Conservation (phyloP, 345 rosid genomes). For the Camelina sativa region DNA sequence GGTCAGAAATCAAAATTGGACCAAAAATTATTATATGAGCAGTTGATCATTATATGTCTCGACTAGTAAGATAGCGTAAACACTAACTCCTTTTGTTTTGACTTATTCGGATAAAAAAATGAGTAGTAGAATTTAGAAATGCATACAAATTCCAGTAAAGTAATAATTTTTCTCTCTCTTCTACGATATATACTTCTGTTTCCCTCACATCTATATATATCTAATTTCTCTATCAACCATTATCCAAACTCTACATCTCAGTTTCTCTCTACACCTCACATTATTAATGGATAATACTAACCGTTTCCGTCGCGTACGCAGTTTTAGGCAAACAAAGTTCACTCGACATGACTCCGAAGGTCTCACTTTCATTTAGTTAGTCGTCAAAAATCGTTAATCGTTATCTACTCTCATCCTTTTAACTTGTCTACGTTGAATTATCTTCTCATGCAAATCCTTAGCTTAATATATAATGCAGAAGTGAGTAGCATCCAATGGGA, state of each 20-base stretch:
- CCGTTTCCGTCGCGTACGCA: slow-evolving; percentile 5
- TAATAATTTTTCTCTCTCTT: slow-evolving; percentile 17
- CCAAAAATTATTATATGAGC: background rate
- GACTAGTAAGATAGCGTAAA: background rate
- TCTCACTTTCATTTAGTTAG: background rate
- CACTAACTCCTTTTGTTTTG: no score
- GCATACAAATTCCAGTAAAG: slow-evolving; percentile 13
- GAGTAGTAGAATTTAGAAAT: background rate
- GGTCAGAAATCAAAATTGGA: background rate
- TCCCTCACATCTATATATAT: background rate
- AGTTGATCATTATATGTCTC: background rate
- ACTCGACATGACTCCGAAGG: slow-evolving; percentile 41
- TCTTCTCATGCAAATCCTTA: background rate
- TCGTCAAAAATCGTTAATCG: background rate
- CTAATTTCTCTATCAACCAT: background rate
- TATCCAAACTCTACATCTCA: slow-evolving; percentile 11
- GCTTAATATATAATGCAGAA: slow-evolving; percentile 43
- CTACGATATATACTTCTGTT: background rate
- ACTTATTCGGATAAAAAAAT: background rate
- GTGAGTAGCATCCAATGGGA: slow-evolving; percentile 67
- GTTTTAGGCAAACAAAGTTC: slow-evolving; percentile 19
- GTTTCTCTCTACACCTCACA: background rate
- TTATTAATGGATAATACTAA: slow-evolving; percentile 28
- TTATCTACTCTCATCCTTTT: background rate
- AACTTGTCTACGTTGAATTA: background rate